phyloP scores from a whole-genome alignment of 1,284 basidiomycete species.

The Xerocomus minutiporus region DNA sequence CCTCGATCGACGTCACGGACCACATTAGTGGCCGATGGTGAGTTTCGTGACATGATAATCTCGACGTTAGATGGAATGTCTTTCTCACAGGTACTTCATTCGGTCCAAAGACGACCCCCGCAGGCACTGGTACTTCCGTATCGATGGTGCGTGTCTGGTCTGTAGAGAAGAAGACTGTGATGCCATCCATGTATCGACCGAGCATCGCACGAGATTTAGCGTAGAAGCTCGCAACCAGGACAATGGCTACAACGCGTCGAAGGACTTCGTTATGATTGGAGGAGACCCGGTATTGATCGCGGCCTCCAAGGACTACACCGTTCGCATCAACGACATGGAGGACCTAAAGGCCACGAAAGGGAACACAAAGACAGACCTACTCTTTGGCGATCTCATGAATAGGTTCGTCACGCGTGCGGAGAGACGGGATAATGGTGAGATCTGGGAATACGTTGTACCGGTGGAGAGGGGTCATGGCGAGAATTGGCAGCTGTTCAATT shows the following conservation, averaged over 20 bases:
- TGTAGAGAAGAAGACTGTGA: neutral
- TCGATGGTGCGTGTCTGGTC: neutral
- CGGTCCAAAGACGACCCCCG: neutral
- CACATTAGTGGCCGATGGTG: conserved; percentile 5
- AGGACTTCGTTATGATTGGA: neutral
- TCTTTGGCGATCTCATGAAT: neutral
- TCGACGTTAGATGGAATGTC: neutral
- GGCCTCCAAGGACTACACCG: neutral
- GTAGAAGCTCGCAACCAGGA: neutral
- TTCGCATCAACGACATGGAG: neutral
- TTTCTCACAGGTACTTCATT: neutral
- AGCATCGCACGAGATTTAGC: neutral
- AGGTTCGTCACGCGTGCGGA: neutral
- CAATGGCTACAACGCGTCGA: neutral
- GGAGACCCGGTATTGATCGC: neutral
- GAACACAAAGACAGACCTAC: neutral
- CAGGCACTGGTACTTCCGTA: neutral
- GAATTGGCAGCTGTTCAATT: too few species aligned
- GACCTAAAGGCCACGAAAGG: neutral
- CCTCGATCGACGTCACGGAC: neutral
- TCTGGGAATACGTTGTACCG: neutral
- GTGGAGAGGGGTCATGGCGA: neutral
- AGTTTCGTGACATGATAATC: neutral
- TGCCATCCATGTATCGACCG: neutral
- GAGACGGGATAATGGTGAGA: neutral